These are phyloP conservation scores for Alternaria sp. DNA, from an alignment of 2,329 filamentous ascomycete species.

Conservation along the genomic window DNA sequence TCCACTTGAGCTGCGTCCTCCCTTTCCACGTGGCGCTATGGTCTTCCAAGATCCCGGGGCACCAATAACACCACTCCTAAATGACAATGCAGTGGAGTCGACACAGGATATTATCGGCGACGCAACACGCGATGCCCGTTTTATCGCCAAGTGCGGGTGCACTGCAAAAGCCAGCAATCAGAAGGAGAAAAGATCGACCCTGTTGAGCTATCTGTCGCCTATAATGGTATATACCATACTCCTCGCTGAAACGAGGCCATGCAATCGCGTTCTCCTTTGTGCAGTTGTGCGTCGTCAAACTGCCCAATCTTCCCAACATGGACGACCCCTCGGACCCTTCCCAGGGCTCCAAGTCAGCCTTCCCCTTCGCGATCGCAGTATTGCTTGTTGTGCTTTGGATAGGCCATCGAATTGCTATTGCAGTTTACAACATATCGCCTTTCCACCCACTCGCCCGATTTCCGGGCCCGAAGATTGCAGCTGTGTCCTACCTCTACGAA, in stretches of 20 bases:
- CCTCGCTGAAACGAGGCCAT: constrained; percentile 19
- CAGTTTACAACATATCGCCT: constrained; percentile 38
- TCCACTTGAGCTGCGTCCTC: constrained; percentile 4
- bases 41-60: neutral
- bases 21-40: constrained; percentile 16
- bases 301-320: constrained; percentile 24
- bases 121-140: neutral
- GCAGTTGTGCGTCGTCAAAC: constrained; percentile 14
- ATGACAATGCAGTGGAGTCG: constrained; percentile 4
- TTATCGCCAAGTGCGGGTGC: constrained; percentile 7
- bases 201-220: constrained; percentile 7
- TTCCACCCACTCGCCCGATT: constrained; percentile 37
- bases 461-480: constrained; percentile 44
- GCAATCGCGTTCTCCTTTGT: constrained; percentile 16
- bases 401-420: constrained; percentile 28
- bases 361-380: constrained; percentile 23
- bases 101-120: constrained; percentile 4
- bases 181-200: constrained; percentile 16
- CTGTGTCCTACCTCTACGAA: constrained; percentile 40
- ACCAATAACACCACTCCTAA: constrained; percentile 6
- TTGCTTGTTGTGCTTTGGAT: constrained; percentile 33
- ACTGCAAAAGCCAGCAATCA: constrained; percentile 10
- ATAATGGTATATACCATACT: constrained; percentile 24
- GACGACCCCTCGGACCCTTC: constrained; percentile 26
- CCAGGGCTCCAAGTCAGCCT: constrained; percentile 18